These are phyloP conservation scores for Tetrapisispora taiwanensis DNA, from an alignment of 805 yeast species.

Conservation along the genomic window DNA sequence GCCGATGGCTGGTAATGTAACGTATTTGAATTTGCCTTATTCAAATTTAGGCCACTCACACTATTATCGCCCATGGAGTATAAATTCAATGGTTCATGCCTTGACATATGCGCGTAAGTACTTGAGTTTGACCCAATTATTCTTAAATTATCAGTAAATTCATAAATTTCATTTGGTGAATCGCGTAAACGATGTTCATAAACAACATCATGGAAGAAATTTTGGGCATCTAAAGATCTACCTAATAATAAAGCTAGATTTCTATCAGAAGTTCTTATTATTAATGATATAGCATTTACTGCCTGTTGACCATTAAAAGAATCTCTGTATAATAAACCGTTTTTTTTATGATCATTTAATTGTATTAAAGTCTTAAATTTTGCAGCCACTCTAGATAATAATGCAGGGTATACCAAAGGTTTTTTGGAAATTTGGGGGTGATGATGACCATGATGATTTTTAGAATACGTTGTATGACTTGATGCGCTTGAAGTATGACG, in stretches of 20 bases:
- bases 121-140: constrained; percentile 18
- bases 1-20: constrained; percentile 8
- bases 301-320: constrained; percentile 92
- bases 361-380: constrained; percentile 61
- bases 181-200: constrained; percentile 90
- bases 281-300: constrained; percentile 77
- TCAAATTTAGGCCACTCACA: not conserved
- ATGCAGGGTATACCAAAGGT: constrained; percentile 82
- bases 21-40: not conserved
- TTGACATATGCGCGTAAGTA: constrained; percentile 14
- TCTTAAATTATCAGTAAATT: constrained; percentile 44
- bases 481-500: constrained; percentile 3
- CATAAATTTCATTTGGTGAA: constrained; percentile 78
- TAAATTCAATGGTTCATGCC: constrained; percentile 22
- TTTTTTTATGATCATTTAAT: constrained; percentile 72
- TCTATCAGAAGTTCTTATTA: constrained; percentile 83
- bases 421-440: constrained; percentile 25
- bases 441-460: constrained; percentile 2
- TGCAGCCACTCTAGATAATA: constrained; percentile 74
- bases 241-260: constrained; percentile 83
- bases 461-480: not conserved
- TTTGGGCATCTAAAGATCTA: constrained; percentile 87
- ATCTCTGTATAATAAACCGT: constrained; percentile 84
- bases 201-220: constrained; percentile 88
- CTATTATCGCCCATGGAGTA: constrained; percentile 11